A percentile compares a stretch with the other conserved stretches of the same genome.
Evolutionary conservation across 257 asterid genomes (phyloP).

Genomic region (Nicotiana tomentosiformis): DNA sequence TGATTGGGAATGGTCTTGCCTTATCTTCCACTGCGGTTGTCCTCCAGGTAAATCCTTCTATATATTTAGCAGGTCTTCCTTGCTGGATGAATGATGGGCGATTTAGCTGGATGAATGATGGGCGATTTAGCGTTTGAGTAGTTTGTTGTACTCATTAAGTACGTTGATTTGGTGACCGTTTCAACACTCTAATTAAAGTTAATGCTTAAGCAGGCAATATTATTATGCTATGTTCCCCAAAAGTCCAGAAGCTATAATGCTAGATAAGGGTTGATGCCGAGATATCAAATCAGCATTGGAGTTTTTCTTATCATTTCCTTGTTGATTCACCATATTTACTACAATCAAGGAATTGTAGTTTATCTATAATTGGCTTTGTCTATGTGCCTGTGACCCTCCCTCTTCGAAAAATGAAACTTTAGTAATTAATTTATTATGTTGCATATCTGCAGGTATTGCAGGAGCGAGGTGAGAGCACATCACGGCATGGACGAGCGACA

Average conservation of each 20-base stretch:
- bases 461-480: constrained; percentile 99
- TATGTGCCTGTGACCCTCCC: background rate
- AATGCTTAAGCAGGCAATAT: background rate
- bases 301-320: background rate
- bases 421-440: background rate
- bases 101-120: background rate
- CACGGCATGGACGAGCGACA: constrained; percentile 99
- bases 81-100: constrained; percentile 2
- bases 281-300: background rate
- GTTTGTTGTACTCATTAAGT: background rate
- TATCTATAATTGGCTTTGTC: background rate
- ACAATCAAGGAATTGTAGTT: background rate
- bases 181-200: background rate
- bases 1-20: constrained; percentile 97
- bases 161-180: background rate
- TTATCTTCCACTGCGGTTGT: constrained; percentile 98
- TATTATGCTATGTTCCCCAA: background rate
- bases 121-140: background rate
- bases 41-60: constrained; percentile 62
- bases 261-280: background rate
- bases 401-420: background rate
- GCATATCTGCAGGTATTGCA: constrained; percentile 77
- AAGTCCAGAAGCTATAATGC: background rate
- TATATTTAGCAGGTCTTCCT: background rate
- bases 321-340: background rate